Conservation (phyloP, 495 filamentous ascomycete species). For the Neurospora sp. region DNA sequence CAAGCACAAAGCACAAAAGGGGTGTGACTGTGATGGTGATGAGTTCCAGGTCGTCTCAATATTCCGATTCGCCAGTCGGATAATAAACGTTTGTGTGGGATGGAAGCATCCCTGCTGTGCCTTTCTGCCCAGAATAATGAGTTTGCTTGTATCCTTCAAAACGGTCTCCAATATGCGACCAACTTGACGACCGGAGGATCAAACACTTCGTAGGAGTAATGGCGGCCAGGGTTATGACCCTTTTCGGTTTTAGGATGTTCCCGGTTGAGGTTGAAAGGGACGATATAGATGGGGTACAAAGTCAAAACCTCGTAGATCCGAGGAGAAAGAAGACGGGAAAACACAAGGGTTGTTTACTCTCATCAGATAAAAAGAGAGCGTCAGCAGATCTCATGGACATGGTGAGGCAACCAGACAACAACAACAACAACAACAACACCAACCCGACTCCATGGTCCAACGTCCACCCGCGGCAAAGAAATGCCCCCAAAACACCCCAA, state of each 20-base stretch:
- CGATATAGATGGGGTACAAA: neutral
- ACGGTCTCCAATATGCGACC: neutral
- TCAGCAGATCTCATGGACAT: neutral
- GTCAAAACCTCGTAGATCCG: neutral
- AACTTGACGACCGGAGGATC: neutral
- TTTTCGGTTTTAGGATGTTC: neutral
- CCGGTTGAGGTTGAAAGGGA: neutral
- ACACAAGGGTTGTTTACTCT: neutral
- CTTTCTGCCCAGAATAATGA: neutral
- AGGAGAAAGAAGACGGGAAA: neutral
- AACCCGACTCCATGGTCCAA: neutral
- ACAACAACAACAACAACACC: neutral
- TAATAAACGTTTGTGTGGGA: neutral
- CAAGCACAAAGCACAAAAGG: neutral
- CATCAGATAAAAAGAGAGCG: neutral
- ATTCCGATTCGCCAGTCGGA: neutral
- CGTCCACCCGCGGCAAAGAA: neutral
- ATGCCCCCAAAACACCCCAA: neutral
- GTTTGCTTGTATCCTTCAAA: neutral
- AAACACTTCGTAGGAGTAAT: neutral
- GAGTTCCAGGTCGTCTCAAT: neutral
- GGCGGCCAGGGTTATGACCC: neutral
- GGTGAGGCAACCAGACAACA: neutral
- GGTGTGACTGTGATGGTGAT: neutral
- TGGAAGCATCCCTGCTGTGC: neutral